phyloP scores from a whole-genome alignment of 2,329 filamentous ascomycete genomes.

The Chaetomiaceae sp. region DNA sequence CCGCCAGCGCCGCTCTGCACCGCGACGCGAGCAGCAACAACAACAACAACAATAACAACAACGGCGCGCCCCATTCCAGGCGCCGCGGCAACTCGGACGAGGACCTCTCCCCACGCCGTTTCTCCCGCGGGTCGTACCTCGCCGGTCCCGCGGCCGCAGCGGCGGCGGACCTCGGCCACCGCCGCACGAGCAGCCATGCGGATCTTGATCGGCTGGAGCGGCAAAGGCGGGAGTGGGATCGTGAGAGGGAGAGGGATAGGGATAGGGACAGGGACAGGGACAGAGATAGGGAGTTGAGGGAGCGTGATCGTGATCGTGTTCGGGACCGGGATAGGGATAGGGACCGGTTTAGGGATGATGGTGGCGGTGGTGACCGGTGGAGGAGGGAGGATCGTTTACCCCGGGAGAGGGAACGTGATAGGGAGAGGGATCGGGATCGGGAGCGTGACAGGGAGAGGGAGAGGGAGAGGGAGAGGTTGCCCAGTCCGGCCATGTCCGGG shows the following conservation, averaged over 20 bases:
- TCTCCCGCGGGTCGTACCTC: constrained; percentile 4
- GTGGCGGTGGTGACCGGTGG: constrained; percentile 4
- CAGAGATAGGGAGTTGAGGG: constrained; percentile 23
- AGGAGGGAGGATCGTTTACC: constrained; percentile 5
- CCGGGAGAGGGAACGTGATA: constrained; percentile 6
- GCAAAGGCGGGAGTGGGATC: neutral
- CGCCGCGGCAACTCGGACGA: constrained; percentile 34
- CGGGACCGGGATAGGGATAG: constrained; percentile 34
- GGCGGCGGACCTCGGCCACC: too few relatives aligned
- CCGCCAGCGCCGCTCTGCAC: constrained; percentile 15
- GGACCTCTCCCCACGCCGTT: constrained; percentile 4
- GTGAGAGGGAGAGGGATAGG: neutral
- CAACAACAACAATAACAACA: neutral
- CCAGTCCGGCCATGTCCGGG: constrained; percentile 32
- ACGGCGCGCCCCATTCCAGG: constrained; percentile 30
- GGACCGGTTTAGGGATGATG: constrained; percentile 23
- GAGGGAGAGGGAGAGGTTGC: constrained; percentile 30
- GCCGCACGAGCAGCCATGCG: constrained; percentile 11
- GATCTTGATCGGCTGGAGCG: constrained; percentile 5
- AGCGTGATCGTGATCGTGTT: constrained; percentile 24
- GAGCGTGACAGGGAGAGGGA: constrained; percentile 35
- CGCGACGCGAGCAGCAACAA: constrained; percentile 19
- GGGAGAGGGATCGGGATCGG: constrained; percentile 31
- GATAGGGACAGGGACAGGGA: constrained; percentile 5
- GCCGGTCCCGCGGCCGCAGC: neutral